Percentiles rank a stretch among this genome's conserved stretches.
Evolutionary conservation across 192 early-diverging fungal species (phyloP).

Genomic region (Backusella parvicylindrica): DNA sequence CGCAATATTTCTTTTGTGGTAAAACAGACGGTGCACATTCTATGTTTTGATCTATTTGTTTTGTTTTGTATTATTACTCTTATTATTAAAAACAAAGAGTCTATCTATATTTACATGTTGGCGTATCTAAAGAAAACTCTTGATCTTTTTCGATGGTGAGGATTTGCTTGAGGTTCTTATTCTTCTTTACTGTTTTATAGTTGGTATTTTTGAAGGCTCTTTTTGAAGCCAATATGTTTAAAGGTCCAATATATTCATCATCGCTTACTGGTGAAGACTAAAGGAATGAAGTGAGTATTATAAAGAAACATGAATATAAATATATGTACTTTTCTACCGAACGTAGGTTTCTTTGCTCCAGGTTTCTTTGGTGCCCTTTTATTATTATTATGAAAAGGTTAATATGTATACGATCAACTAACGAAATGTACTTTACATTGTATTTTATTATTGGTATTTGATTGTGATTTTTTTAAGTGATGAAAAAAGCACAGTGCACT

Average conservation of each 20-base stretch:
- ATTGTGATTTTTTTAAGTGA: too few relatives aligned
- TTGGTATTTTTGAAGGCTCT: slow-evolving; percentile 70
- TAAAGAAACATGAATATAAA: neutral
- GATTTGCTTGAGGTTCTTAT: slow-evolving; percentile 82
- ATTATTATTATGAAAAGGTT: neutral
- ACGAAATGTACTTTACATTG: neutral
- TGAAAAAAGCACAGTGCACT: neutral
- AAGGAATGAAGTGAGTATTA: neutral
- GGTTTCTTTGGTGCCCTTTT: slow-evolving; percentile 10
- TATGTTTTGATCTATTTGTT: slow-evolving; percentile 66
- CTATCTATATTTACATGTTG: slow-evolving; percentile 53
- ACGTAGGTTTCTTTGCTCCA: neutral
- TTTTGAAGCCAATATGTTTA: slow-evolving; percentile 6
- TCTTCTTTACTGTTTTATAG: slow-evolving; percentile 64
- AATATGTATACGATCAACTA: neutral
- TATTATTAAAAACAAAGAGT: neutral
- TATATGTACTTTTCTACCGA: neutral
- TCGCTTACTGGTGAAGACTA: neutral
- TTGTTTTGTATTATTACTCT: neutral
- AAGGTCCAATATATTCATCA: slow-evolving; percentile 6
- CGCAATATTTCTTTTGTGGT: slow-evolving; percentile 89
- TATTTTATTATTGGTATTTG: neutral
- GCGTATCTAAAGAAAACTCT: slow-evolving; percentile 56
- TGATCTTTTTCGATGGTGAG: slow-evolving; percentile 63
- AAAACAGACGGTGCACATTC: slow-evolving; percentile 80